Evolutionary conservation across 495 filamentous ascomycete species (phyloP).

Genomic region (Penicilliopsis zonata): DNA sequence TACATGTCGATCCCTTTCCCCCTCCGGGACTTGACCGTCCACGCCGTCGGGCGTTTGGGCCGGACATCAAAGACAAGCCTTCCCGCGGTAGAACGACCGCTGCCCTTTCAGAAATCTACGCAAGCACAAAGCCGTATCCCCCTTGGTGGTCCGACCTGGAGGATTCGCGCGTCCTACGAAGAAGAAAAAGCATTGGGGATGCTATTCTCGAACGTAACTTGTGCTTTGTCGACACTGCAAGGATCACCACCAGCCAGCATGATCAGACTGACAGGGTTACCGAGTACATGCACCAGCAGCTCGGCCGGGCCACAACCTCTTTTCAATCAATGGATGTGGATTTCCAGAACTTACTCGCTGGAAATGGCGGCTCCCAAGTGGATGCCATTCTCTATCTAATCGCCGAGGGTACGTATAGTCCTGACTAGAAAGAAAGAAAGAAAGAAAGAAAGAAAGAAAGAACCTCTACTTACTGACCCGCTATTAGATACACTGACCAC

Average conservation of each 20-base stretch:
- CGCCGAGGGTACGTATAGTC: conserved; percentile 44
- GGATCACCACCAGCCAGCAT: conserved; percentile 53
- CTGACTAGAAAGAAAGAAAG: no score
- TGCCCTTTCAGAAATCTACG: conserved; percentile 71
- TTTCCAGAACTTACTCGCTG: conserved; percentile 67
- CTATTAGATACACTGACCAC: conserved; percentile 51
- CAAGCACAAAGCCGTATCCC: conserved; percentile 87
- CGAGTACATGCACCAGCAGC: conserved; percentile 64
- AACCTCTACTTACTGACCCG: conserved; percentile 9
- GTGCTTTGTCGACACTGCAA: conserved; percentile 87
- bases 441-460: no score
- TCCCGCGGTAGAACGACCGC: conserved; percentile 16
- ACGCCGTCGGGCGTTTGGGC: conserved; percentile 16
- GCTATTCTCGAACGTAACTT: conserved; percentile 83
- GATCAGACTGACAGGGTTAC: conserved; percentile 58
- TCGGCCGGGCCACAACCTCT: conserved; percentile 51
- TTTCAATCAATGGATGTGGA: conserved; percentile 55
- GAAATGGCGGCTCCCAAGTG: conserved; percentile 77
- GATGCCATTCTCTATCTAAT: conserved; percentile 83
- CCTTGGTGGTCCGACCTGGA: conserved; percentile 91
- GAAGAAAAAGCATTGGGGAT: conserved; percentile 72
- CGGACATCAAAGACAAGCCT: conserved; percentile 18
- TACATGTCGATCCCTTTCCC: conserved; percentile 78
- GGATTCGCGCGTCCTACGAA: conserved; percentile 52
- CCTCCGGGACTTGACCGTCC: conserved; percentile 21